Percentiles rank a stretch among this genome's conserved stretches.
phyloP scores from a whole-genome alignment of 768 basidiomycete genomes.

The Hygrophorus pudorinus region DNA sequence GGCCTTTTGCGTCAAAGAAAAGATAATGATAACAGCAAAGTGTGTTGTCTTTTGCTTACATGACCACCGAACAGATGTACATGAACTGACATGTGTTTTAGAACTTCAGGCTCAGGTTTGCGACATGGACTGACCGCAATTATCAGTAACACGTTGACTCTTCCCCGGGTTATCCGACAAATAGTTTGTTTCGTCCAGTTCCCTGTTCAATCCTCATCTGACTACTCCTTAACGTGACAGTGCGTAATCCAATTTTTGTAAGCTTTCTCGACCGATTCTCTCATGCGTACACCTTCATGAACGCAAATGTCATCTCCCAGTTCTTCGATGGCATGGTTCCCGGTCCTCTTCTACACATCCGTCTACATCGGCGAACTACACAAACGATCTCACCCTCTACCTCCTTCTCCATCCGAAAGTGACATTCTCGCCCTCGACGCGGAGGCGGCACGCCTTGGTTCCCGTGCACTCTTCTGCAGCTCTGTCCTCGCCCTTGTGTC shows the following conservation, averaged over 20 bases:
- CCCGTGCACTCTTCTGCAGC: slow-evolving; percentile 73
- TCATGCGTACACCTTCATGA: neutral
- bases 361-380: slow-evolving; percentile 85
- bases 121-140: slow-evolving; percentile 47
- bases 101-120: slow-evolving; percentile 10
- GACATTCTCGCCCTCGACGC: slow-evolving; percentile 28
- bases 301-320: slow-evolving; percentile 30
- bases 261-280: slow-evolving; percentile 15
- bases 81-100: no score
- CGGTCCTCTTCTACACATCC: slow-evolving; percentile 80
- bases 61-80: no score
- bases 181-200: slow-evolving; percentile 46
- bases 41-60: slow-evolving; percentile 4
- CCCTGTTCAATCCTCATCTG: neutral
- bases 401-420: slow-evolving; percentile 13
- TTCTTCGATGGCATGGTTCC: slow-evolving; percentile 88
- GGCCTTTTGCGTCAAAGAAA: slow-evolving; percentile 56
- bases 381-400: slow-evolving; percentile 28
- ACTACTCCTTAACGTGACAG: slow-evolving; percentile 28
- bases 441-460: slow-evolving; percentile 74
- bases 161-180: slow-evolving; percentile 68
- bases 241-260: slow-evolving; percentile 78
- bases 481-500: slow-evolving; percentile 57
- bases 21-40: slow-evolving; percentile 39
- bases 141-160: slow-evolving; percentile 53